Evolutionary conservation across 2,329 filamentous ascomycete genomes (phyloP), one percentile per base, ranked within the genome.

Genomic region (Exophiala viscosa): DNA sequence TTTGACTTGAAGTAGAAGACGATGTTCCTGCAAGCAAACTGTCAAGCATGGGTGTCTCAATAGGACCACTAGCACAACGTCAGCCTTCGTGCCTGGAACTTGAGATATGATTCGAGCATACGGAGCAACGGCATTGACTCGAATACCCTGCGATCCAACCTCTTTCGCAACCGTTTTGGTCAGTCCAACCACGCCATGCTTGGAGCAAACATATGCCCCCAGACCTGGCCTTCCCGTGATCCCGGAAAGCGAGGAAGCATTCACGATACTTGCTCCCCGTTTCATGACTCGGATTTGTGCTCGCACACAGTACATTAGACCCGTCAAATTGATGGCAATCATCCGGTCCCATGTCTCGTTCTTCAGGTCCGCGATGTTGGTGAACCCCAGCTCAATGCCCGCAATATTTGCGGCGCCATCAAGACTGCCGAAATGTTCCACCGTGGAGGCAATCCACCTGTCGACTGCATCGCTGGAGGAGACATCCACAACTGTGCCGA

Each of bases 121-220:
- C 50, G 54, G 54, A 10, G 53, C 53, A 11, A 72, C 56, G 1
- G 66, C 63, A 47, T 72, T 72, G 8, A 72, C 66, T 34, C 70
- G 59, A 28, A 72, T 70, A 5, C 63, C 64, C 6, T 58, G 54
- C 6, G 59, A 47, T 0, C 65, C 69, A n/a, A 60, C 62, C 46
- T 70, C 68, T 17, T 58, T 64, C 2, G 69, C 64, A 2, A 66
- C 69, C 43, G 62, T 57, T 42, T 73, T 74, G 10, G 73, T 75
- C 47, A 76, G 64, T 1, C 72, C 73, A 7, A 75, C 62, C 5
- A 76, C 55, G 2, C 65, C 74, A 55, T 70, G 73, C 56, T 76
- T 76, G 3, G 67, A 65, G 1, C 66, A 64, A 5, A 67, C 70
- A 54, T 76, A 75, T 2, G 73, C 70, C 1, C 68, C 66, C 59